A percentile compares a stretch with the other conserved stretches of the same genome.
Conservation (phyloP, 495 filamentous ascomycete genomes). For the Tuber umbilicatum region DNA sequence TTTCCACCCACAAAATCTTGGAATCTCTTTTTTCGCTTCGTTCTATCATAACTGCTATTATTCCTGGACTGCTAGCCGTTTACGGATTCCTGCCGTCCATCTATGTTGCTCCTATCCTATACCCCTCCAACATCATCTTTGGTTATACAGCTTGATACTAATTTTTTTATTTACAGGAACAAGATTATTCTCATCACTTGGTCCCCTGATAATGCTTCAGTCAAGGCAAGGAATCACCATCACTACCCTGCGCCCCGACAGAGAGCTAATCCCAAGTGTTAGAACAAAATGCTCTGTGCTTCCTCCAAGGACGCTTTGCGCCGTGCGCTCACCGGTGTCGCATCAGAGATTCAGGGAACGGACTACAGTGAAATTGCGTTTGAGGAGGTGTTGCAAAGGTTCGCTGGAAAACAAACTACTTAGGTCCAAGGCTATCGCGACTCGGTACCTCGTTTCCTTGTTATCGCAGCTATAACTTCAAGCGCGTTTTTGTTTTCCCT, state of each 20-base stretch:
- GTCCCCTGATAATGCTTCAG: slow-evolving; percentile 76
- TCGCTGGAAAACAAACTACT: slow-evolving; percentile 14
- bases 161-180: slow-evolving; percentile 51
- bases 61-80: background rate
- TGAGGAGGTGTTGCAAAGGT: slow-evolving; percentile 63
- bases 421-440: slow-evolving; percentile 12
- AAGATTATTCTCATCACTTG: slow-evolving; percentile 96
- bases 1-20: background rate
- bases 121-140: background rate
- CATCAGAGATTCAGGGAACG: slow-evolving; percentile 84
- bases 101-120: background rate
- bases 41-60: background rate
- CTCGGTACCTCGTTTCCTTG: slow-evolving; percentile 10
- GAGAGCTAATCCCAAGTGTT: slow-evolving; percentile 20
- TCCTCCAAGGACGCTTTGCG: slow-evolving; percentile 90
- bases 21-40: background rate
- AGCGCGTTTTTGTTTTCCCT: slow-evolving; percentile 22
- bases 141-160: background rate
- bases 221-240: slow-evolving; percentile 57
- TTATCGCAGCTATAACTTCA: background rate
- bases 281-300: slow-evolving; percentile 95
- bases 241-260: background rate
- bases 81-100: background rate
- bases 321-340: slow-evolving; percentile 72
- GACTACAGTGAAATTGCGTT: slow-evolving; percentile 84